phyloP scores from a whole-genome alignment of 768 basidiomycete genomes.

The Psilocybe cubensis region DNA sequence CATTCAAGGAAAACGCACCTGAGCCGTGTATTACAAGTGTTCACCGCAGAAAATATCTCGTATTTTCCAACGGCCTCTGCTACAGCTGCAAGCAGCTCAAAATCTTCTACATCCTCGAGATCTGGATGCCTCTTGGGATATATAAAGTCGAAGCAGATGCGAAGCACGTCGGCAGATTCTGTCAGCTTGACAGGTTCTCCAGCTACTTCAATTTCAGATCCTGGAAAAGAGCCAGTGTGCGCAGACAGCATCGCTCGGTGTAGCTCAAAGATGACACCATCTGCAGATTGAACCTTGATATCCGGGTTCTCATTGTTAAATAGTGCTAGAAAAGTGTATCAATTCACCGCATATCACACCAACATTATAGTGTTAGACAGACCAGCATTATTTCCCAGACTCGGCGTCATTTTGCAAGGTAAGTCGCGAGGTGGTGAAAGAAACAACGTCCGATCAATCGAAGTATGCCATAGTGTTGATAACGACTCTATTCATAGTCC shows the following conservation, averaged over 20 bases:
- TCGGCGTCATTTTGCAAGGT: too few relatives aligned
- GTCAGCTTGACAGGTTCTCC: constrained; percentile 25
- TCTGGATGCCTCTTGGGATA: constrained; percentile 27
- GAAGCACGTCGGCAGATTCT: constrained; percentile 25
- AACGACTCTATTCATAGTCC: too few relatives aligned
- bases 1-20: constrained; percentile 13
- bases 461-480: too few relatives aligned
- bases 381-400: neutral
- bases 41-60: constrained; percentile 28
- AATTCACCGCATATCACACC: neutral
- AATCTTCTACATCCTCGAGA: constrained; percentile 16
- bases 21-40: constrained; percentile 22
- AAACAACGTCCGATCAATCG: neutral
- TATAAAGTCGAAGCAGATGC: constrained; percentile 30
- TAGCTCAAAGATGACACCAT: constrained; percentile 24
- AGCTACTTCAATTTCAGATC: constrained; percentile 17
- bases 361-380: neutral
- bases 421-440: too few relatives aligned
- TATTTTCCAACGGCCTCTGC: constrained; percentile 34
- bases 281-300: constrained; percentile 24
- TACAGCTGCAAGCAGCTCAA: constrained; percentile 16
- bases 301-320: constrained; percentile 20
- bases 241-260: constrained; percentile 25
- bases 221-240: constrained; percentile 25
- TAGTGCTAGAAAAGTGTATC: neutral